Evolutionary conservation across 2,329 filamentous ascomycete species (phyloP), one percentile per base, ranked within the genome.

Genomic region (Amauroascus niger): DNA sequence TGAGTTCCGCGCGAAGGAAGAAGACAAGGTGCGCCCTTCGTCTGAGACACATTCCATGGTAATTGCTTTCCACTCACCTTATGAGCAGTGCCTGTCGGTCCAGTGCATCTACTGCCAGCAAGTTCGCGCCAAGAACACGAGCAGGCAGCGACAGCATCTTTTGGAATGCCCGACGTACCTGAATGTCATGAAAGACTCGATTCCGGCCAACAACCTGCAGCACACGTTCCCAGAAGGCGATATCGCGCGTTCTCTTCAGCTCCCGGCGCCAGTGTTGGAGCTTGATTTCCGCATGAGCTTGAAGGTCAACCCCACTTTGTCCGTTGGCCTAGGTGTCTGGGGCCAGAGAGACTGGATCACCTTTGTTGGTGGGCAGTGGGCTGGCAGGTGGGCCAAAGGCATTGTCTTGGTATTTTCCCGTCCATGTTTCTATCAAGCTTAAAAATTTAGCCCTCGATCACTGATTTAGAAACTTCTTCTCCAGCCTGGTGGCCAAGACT

Each of bases 251-350:
- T 74, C 72, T 8, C 61, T 75, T 44, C 70, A 73, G 58, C 66
- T 76, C 26, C 75, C 75, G 7, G 66, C 69, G 6, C 75, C 75
- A 0, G 65, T 66, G 4, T 69, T 77, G 28, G 74, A 76, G 57
- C 67, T 77, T 44, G 75, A 78, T 59, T 78, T 77, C 65, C 73
- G 75, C 48, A 76, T 78, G 68, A 75, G 73, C 60, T 70, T 77
- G 52, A 76, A 76, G 59, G 64, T 77, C 60, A 77, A 78, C 58
- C 75, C 75, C 2, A 72, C 72, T 55, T 72, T 78, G 16, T 63
- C 67, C 1, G 69, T 77, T 14, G 75, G 75, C 2, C 64, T 65
- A 18, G 69, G 69, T 33, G 65, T 76, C 32, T 76, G 72, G 69
- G 75, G 75, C n/a, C 68, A 74, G 52, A 64, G 74, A 39, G 74